Conservation (phyloP, 352 stramenopile genomes). For the Pythium vanterpoolii region DNA sequence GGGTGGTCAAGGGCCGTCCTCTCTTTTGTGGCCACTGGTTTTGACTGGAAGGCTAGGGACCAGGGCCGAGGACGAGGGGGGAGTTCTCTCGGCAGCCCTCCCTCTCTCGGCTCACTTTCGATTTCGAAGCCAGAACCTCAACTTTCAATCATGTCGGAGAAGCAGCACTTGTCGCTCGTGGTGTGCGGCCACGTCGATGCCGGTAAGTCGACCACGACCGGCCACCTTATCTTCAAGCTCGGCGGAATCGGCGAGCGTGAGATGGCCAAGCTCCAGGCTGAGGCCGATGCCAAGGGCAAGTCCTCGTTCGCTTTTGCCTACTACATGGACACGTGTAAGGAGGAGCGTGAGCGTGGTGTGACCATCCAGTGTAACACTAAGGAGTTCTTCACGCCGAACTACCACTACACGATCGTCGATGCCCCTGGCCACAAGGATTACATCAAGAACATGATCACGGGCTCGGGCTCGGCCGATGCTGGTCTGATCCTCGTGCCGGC, state of each 20-base stretch:
- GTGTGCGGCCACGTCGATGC: conserved; percentile 97
- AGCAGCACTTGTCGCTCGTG: conserved; percentile 83
- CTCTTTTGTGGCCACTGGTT: conserved; percentile 9
- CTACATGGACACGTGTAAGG: conserved; percentile 98
- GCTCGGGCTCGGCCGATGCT: conserved; percentile 97
- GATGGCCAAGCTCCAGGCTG: conserved; percentile 99
- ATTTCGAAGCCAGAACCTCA: conserved; percentile 45
- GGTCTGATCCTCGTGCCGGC: conserved; percentile 92
- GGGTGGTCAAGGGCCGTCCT: conserved; percentile 18
- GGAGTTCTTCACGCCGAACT: conserved; percentile 95
- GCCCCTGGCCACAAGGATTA: conserved; percentile 97
- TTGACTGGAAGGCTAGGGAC: conserved; percentile 7
- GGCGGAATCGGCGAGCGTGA: conserved; percentile 98
- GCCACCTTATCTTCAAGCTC: conserved; percentile 99
- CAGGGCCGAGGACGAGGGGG: neutral
- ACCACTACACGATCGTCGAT: conserved; percentile 98
- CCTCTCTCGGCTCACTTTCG: conserved; percentile 15
- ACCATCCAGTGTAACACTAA: conserved; percentile 96
- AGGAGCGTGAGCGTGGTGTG: conserved; percentile 97
- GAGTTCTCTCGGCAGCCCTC: neutral
- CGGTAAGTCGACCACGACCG: conserved; percentile 99
- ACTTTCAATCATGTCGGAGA: conserved; percentile 70
- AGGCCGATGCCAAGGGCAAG: conserved; percentile 95
- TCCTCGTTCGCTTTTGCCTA: conserved; percentile 99
- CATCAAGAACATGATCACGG: conserved; percentile 99